A percentile compares a stretch with the other conserved stretches of the same genome.
phyloP scores from a whole-genome alignment of 805 yeast species.

The Nakazawaea ambrosiae region DNA sequence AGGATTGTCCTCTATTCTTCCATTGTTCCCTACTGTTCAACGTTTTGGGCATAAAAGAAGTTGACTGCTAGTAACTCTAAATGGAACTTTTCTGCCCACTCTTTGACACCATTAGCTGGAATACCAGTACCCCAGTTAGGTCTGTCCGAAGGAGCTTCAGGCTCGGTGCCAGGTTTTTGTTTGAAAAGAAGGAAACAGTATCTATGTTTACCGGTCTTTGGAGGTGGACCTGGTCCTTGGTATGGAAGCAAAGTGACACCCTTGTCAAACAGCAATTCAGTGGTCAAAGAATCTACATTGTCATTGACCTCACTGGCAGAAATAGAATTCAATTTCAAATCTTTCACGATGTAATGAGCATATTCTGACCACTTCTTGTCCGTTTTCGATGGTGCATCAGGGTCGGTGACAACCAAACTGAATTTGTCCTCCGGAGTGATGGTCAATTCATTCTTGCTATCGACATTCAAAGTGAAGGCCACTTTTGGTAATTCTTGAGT shows the following conservation, averaged over 20 bases:
- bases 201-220: constrained; percentile 78
- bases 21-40: no score
- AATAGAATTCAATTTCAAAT: constrained; percentile 39
- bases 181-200: constrained; percentile 73
- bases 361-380: constrained; percentile 88
- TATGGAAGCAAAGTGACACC: constrained; percentile 49
- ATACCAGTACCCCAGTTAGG: constrained; percentile 83
- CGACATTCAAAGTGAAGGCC: constrained; percentile 51
- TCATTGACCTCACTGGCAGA: constrained; percentile 22
- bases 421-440: constrained; percentile 44
- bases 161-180: constrained; percentile 38
- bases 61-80: constrained; percentile 66
- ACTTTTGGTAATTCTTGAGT: constrained; percentile 65
- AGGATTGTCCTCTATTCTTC: no score
- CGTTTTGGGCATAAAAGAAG: constrained; percentile 76
- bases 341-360: constrained; percentile 64
- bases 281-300: constrained; percentile 25
- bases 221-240: constrained; percentile 87
- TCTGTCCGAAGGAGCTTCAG: constrained; percentile 42
- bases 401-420: constrained; percentile 80
- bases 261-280: constrained; percentile 24
- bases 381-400: constrained; percentile 83
- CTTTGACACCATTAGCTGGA: constrained; percentile 72
- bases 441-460: constrained; percentile 31
- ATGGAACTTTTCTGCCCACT: constrained; percentile 62